Conservation (phyloP, 116 monocot genomes). For the Papilionanthe hybrid region DNA sequence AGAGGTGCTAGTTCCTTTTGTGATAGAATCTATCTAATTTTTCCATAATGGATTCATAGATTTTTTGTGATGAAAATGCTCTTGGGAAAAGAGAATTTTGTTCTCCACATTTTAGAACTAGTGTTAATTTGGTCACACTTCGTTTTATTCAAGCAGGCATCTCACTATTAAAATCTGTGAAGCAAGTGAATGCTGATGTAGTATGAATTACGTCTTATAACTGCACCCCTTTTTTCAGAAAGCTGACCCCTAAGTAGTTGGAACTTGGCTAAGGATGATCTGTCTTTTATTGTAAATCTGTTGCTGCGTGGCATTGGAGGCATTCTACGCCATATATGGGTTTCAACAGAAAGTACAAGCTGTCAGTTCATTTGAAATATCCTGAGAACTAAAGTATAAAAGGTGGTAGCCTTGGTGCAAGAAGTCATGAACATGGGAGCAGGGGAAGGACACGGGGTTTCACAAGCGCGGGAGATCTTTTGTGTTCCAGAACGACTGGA, state of each 20-base stretch:
- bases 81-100: not conserved
- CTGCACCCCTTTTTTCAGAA: not conserved
- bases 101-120: not conserved
- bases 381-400: not conserved
- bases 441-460: no score
- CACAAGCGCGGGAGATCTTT: no score
- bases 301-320: not conserved
- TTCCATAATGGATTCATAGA: not conserved
- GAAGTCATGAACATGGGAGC: no score
- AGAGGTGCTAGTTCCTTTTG: not conserved
- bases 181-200: not conserved
- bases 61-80: not conserved
- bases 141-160: not conserved
- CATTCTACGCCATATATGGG: not conserved
- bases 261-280: not conserved
- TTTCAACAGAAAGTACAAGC: not conserved
- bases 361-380: not conserved
- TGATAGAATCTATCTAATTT: not conserved
- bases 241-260: not conserved
- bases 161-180: not conserved
- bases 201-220: no score
- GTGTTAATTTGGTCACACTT: not conserved
- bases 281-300: not conserved
- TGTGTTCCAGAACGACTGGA: no score
- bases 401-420: no score